These are phyloP conservation scores for Middelhovenomyces tepae DNA, from an alignment of 805 yeast genomes.

Conservation along the genomic window DNA sequence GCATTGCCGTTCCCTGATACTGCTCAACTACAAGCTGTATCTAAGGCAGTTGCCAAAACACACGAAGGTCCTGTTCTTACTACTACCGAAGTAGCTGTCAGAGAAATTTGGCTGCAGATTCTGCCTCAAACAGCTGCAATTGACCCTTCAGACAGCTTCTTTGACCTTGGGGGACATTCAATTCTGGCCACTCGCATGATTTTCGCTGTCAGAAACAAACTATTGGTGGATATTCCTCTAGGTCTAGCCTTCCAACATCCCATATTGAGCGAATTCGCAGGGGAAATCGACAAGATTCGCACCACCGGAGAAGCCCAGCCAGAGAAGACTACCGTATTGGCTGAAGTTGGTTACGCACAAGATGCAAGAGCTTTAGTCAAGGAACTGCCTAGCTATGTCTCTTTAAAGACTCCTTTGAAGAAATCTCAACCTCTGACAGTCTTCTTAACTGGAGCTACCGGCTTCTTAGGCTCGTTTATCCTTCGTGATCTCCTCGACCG, in stretches of 20 bases:
- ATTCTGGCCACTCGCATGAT: conserved; percentile 96
- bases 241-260: conserved; percentile 88
- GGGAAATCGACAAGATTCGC: conserved; percentile 52
- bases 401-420: conserved; percentile 34
- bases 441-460: conserved; percentile 92
- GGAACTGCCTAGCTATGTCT: conserved; percentile 36
- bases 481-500: conserved; percentile 66
- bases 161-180: conserved; percentile 97
- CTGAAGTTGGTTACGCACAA: conserved; percentile 44
- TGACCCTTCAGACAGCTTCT: conserved; percentile 77
- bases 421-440: conserved; percentile 42
- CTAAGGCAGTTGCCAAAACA: conserved; percentile 36
- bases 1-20: conserved; percentile 90
- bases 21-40: conserved; percentile 72
- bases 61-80: conserved; percentile 43
- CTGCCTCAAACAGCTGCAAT: conserved; percentile 80
- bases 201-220: conserved; percentile 72
- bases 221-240: conserved; percentile 75
- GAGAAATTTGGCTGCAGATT: conserved; percentile 77
- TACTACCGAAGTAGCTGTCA: conserved; percentile 54
- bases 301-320: conserved; percentile 32
- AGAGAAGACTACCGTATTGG: conserved; percentile 14
- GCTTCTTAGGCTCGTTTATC: conserved; percentile 89
- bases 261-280: conserved; percentile 70
- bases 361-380: conserved; percentile 57